Conservation (phyloP, 164 flowering plant species). For the Vitis rupestris region DNA sequence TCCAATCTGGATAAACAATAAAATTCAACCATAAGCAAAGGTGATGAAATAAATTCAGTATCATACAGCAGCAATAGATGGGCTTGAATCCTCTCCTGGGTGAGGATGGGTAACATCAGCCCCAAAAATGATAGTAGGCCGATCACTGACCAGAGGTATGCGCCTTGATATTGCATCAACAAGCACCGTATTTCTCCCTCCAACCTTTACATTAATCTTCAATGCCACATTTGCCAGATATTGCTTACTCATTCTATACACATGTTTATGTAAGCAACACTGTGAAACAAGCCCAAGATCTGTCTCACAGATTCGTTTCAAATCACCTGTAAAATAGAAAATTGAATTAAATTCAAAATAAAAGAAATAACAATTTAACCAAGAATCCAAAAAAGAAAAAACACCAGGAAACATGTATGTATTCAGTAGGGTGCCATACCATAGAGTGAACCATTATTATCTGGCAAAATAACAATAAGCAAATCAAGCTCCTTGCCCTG, state of each 20-base stretch:
- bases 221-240: conserved; percentile 88
- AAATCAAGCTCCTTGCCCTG: conserved; percentile 68
- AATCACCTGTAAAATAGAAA: conserved; percentile 48
- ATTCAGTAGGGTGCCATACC: conserved; percentile 35
- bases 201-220: conserved; percentile 94
- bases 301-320: conserved; percentile 92
- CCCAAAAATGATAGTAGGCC: conserved; percentile 93
- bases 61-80: conserved; percentile 92
- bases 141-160: conserved; percentile 81
- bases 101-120: conserved; percentile 99
- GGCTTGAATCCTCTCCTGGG: conserved; percentile 96
- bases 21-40: neutral
- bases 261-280: conserved; percentile 87
- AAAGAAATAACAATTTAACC: neutral
- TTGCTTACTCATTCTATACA: conserved; percentile 68
- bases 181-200: conserved; percentile 91
- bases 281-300: conserved; percentile 92
- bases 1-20: neutral
- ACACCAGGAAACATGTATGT: neutral
- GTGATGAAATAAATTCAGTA: neutral
- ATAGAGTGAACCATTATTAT: conserved; percentile 82
- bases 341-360: neutral
- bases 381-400: neutral
- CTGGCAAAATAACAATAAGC: conserved; percentile 78
- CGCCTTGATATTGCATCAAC: conserved; percentile 88